Evolutionary conservation across 176 grass and related monocot species (phyloP), one percentile per base, ranked within the genome.

Genomic region (Oryza meridionalis): DNA sequence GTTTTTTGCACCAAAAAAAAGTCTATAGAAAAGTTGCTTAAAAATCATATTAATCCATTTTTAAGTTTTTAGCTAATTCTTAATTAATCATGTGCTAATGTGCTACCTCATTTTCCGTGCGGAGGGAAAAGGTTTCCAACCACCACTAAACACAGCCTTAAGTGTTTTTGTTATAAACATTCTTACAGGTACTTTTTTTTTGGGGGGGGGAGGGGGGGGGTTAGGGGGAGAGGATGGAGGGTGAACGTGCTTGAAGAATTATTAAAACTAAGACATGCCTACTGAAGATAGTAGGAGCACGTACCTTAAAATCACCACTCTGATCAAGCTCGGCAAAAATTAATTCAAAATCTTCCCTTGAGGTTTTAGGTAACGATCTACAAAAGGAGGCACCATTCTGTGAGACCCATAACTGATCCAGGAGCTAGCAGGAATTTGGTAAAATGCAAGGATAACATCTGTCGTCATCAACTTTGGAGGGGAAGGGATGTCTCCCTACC

Each of bases 231-330:
- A 31, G 29, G 33, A 43, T 2, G 42, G 42, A 43, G 42, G 42
- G 42, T 43, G 42, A 10, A 50, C 31, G 17, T 50, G 65, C 59
- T 83, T 65, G 37, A 11, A 9, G 50, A 72, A 0, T 26, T 61
- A 50, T 71, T 47, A 70, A 72, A 71, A 45, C 15, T 1, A 82
- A 61, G 45, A 82, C 51, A 65, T 49, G 11, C 27, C 7, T 74
- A 31, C 40, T 25, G 40, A 83, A 65, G 17, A 65, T 65, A 78
- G 38, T 42, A 19, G 67, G 32, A 82, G 17, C 14, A 79, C 49
- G 80, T 88, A 95, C 96, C 96, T 98, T 95, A 77, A 98, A 98
- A 88, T 98, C 96, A 85, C 93, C 96, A 90, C 96, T 98, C 22
- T 63, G 82, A 87, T 98, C 96, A 85, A 98, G 89, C 83, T 98